A percentile compares a stretch with the other conserved stretches of the same genome.
phyloP scores from a whole-genome alignment of 148 eudicot genomes.

The Camellia japonica region DNA sequence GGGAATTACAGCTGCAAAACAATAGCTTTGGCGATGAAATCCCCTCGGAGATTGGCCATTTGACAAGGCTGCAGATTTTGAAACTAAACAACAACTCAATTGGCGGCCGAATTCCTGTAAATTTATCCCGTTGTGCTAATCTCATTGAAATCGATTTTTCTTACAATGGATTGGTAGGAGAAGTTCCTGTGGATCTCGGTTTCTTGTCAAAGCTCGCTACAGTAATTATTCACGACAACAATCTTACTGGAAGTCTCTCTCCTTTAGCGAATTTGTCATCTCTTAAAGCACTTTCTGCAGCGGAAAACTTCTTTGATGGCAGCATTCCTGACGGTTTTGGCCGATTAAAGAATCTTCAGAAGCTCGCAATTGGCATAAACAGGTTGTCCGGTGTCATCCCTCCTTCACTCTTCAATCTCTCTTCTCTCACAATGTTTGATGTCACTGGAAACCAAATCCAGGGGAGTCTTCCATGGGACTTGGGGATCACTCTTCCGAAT shows the following conservation, averaged over 20 bases:
- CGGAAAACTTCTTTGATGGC: not conserved
- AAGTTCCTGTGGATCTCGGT: slow-evolving; percentile 8
- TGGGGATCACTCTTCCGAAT: not conserved
- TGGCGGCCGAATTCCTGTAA: not conserved
- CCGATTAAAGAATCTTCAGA: too few relatives aligned
- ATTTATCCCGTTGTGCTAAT: not conserved
- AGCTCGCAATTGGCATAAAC: not conserved
- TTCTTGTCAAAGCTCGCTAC: slow-evolving; percentile 15
- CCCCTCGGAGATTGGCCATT: not conserved
- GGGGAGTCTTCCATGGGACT: not conserved
- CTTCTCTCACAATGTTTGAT: not conserved
- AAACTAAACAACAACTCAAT: slow-evolving; percentile 1
- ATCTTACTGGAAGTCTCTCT: not conserved
- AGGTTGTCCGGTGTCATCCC: not conserved
- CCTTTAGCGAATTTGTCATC: not conserved
- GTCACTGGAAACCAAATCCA: not conserved
- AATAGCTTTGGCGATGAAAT: not conserved
- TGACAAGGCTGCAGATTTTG: not conserved
- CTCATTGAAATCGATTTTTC: not conserved
- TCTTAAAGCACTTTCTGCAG: not conserved
- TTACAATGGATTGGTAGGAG: too few relatives aligned
- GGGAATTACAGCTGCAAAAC: not conserved
- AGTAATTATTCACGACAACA: not conserved
- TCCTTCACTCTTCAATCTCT: not conserved
- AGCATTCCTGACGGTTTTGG: too few relatives aligned